These are phyloP conservation scores for Elsinoe australis DNA, from an alignment of 2,329 filamentous ascomycete genomes.

Conservation along the genomic window DNA sequence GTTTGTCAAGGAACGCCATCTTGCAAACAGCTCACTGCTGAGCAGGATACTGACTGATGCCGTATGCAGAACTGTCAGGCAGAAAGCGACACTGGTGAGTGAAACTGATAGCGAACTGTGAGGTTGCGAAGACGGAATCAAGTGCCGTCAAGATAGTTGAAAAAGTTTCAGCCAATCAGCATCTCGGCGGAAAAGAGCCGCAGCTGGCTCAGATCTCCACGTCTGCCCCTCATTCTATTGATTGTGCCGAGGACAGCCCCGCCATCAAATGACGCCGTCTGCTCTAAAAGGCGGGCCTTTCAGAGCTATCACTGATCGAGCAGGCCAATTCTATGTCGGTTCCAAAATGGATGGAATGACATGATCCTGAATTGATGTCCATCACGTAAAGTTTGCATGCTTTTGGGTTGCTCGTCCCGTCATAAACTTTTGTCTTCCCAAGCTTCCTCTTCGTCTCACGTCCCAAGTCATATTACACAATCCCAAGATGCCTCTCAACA, in stretches of 20 bases:
- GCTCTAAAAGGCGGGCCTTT: conserved; percentile 3
- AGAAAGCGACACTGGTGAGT: no score
- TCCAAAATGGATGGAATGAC: background rate
- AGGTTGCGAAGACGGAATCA: background rate
- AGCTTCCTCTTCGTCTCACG: background rate
- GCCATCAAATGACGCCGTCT: conserved; percentile 10
- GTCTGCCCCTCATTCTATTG: conserved; percentile 6
- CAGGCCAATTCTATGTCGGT: background rate
- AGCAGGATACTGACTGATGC: no score
- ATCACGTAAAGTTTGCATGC: conserved; percentile 16
- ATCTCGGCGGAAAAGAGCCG: background rate
- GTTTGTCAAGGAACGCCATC: no score
- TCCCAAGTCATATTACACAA: no score
- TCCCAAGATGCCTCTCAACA: conserved; percentile 42
- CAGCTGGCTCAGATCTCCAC: background rate
- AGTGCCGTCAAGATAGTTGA: background rate
- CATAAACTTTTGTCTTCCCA: conserved; percentile 1
- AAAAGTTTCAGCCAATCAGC: background rate
- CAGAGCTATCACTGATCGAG: conserved; percentile 12
- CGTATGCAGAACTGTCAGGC: no score
- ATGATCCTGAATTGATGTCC: background rate
- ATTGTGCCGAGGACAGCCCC: conserved; percentile 12
- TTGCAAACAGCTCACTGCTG: no score
- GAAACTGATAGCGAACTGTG: background rate
- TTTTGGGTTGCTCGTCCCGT: no score